A percentile compares a stretch with the other conserved stretches of the same genome.
phyloP scores from a whole-genome alignment of 768 basidiomycete species.

The Termitomyces sp. region DNA sequence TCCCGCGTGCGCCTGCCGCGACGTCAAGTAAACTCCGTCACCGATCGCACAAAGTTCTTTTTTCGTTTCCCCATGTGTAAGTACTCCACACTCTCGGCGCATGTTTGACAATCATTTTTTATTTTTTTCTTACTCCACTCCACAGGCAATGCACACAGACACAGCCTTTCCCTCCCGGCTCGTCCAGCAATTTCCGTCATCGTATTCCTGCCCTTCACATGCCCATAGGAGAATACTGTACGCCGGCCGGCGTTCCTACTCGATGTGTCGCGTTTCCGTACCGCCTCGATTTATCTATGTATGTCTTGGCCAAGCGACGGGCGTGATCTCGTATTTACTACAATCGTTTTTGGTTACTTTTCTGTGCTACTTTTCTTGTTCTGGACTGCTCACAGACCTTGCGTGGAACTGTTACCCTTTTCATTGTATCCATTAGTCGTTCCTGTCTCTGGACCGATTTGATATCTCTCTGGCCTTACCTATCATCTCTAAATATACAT shows the following conservation, averaged over 20 bases:
- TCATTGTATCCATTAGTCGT: background rate
- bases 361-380: background rate
- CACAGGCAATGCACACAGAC: slow-evolving; percentile 20
- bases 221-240: slow-evolving; percentile 18
- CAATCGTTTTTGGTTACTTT: slow-evolving; percentile 1
- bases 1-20: slow-evolving; percentile 54
- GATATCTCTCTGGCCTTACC: background rate
- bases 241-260: slow-evolving; percentile 36
- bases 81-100: slow-evolving; percentile 3
- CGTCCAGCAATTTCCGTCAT: slow-evolving; percentile 31
- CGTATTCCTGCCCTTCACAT: slow-evolving; percentile 10
- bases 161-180: slow-evolving; percentile 22
- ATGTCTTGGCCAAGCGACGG: slow-evolving; percentile 54
- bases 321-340: slow-evolving; percentile 39
- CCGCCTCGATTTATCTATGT: slow-evolving; percentile 39
- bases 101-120: background rate
- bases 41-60: slow-evolving; percentile 9
- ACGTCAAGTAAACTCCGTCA: slow-evolving; percentile 46
- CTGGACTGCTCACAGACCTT: background rate
- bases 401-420: background rate
- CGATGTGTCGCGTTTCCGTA: slow-evolving; percentile 62
- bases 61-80: slow-evolving; percentile 25
- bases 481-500: background rate
- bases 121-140: background rate
- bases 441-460: background rate